These are phyloP conservation scores for Collybiopsis luxurians DNA, from an alignment of 768 basidiomycete genomes.

Conservation along the genomic window DNA sequence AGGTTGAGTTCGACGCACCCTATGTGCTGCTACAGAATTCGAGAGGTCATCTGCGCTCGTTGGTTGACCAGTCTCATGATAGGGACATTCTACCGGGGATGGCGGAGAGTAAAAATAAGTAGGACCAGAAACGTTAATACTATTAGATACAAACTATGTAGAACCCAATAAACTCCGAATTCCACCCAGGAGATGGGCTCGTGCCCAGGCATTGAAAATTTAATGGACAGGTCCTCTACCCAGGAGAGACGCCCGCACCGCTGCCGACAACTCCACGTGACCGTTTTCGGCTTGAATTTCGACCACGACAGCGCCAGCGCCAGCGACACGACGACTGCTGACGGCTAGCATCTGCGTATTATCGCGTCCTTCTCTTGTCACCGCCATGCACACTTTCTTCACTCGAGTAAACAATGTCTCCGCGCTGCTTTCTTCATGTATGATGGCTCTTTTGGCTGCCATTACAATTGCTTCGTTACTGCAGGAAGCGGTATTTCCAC, in stretches of 20 bases:
- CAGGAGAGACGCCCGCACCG: too few species aligned
- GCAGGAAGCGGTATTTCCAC: constrained; percentile 40
- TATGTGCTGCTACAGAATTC: not conserved
- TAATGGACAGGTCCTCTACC: too few species aligned
- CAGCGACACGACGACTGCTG: too few species aligned
- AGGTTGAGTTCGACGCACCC: constrained; percentile 2
- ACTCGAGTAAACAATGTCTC: constrained; percentile 51
- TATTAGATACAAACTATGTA: too few species aligned
- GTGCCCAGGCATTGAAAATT: too few species aligned
- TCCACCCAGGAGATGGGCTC: too few species aligned
- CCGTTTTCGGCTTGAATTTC: too few species aligned
- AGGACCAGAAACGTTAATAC: too few species aligned
- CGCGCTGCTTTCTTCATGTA: constrained; percentile 46
- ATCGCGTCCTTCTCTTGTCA: not conserved
- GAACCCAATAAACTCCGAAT: too few species aligned
- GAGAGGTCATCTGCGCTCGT: not conserved
- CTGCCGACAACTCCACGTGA: too few species aligned
- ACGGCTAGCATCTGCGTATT: too few species aligned
- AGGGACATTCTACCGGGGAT: not conserved
- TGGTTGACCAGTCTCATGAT: constrained; percentile 9
- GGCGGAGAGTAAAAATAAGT: not conserved
- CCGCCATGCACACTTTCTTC: constrained; percentile 46
- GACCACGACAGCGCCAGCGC: too few species aligned
- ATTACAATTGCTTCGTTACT: constrained; percentile 51
- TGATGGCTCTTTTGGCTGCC: constrained; percentile 44